Percentiles rank a stretch among this genome's conserved stretches.
Evolutionary conservation across 2,329 filamentous ascomycete species (phyloP).

Genomic region (Plenodomus tracheiphilus): DNA sequence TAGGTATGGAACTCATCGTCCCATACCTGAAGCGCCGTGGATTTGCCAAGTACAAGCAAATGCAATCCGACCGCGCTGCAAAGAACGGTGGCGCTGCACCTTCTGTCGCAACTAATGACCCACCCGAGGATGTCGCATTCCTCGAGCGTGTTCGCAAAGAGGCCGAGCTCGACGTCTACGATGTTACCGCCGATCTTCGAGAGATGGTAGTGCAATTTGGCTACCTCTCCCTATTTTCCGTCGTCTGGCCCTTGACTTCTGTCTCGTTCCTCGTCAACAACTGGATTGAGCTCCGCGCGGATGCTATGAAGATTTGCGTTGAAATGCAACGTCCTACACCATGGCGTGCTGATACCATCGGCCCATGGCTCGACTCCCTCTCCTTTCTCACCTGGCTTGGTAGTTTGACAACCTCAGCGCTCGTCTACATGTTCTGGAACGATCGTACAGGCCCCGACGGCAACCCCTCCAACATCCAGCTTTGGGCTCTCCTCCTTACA

Average conservation of each 20-base stretch:
- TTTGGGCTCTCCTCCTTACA: constrained; percentile 78
- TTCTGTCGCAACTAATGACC: constrained; percentile 61
- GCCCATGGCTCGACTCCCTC: constrained; percentile 84
- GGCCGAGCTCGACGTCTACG: constrained; percentile 79
- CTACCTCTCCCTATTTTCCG: constrained; percentile 87
- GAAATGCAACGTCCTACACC: constrained; percentile 89
- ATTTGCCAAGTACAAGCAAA: constrained; percentile 77
- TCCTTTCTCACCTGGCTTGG: constrained; percentile 94
- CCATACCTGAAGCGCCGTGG: constrained; percentile 81
- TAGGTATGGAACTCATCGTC: constrained; percentile 80
- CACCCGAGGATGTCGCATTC: constrained; percentile 78
- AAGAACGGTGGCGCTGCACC: constrained; percentile 59
- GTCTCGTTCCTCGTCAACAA: constrained; percentile 92
- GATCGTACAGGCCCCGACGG: constrained; percentile 67
- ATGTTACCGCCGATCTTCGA: constrained; percentile 86
- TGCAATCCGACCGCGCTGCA: constrained; percentile 63
- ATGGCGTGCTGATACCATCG: constrained; percentile 89
- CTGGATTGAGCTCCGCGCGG: constrained; percentile 91
- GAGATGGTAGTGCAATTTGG: constrained; percentile 69
- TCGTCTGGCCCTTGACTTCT: constrained; percentile 91
- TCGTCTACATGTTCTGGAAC: constrained; percentile 86
- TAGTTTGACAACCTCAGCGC: constrained; percentile 80
- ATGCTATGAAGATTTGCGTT: constrained; percentile 91
- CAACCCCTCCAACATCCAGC: constrained; percentile 70
- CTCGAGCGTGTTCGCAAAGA: constrained; percentile 80